Base-by-base conservation (phyloP, 495 filamentous ascomycete genomes). In the Antarctomyces pellizariae region DNA sequence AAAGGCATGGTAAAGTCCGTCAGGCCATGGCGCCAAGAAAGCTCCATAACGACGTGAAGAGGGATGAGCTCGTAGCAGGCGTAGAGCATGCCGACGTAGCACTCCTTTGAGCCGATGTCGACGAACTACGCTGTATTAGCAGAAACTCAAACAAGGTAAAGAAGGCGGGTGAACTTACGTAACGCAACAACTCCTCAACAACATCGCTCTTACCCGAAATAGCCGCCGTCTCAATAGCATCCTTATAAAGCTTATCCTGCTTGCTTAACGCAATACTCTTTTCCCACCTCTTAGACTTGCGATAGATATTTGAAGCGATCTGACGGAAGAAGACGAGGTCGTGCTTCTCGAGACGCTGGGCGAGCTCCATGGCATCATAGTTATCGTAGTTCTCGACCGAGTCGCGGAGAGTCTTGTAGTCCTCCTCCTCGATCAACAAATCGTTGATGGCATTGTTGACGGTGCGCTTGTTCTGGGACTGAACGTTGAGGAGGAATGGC, bases 401-500 rank as follows among this genome's bases (percentile, higher is more conserved):
- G 53, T 99, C 89, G 24, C 80, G 74, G 13, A 99, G 67, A 12
- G 82, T 90, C 71, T 99, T 95, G 62, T 99, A 77, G 45, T 99
- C 89, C 40, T 95, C 89, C 52, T 95, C 89, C 49, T 99, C 89
- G 34, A 99, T 99, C 41, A 99, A 57, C 30, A 99, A 57, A 47
- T 95, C 89, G 41, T 99, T 93, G 54, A 99, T 92, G 18, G 89
- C 89, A 38, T 86, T 77, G 54, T 99, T 99, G 42, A 99, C 89
- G 16, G 76, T 74, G 33, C 73, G 71, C 71, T 99, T 99, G 59
- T 99, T 99, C 55, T 99, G 89, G 14, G 62, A 53, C 52, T 99
- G 89, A 7, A 99, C 89, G 44, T 75, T 95, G 35, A 95, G 67
- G 39, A 99, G 57, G 72, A 99, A 99, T 10, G 89, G 84, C 57